Evolutionary conservation across 768 basidiomycete species (phyloP).

Genomic region (Pleurotus pulmonarius): DNA sequence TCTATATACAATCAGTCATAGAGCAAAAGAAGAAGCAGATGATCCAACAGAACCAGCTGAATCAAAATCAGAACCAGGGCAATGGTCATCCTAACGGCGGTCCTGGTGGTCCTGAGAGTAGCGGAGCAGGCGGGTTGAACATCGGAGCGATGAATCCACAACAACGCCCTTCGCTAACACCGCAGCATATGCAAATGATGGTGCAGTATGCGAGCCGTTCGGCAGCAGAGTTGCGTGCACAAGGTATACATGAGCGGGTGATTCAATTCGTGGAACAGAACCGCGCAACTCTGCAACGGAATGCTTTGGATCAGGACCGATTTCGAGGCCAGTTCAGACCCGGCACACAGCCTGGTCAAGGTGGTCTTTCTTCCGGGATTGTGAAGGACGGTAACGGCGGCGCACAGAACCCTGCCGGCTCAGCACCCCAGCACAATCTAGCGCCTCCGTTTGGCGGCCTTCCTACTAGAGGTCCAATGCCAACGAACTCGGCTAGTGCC

Average conservation of each 20-base stretch:
- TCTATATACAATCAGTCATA: slow-evolving; percentile 43
- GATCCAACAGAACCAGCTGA: slow-evolving; percentile 7
- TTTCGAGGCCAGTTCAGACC: slow-evolving; percentile 30
- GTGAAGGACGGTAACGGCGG: neutral
- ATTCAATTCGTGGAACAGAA: slow-evolving; percentile 57
- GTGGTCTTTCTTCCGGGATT: slow-evolving; percentile 7
- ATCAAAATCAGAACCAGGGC: too few species aligned
- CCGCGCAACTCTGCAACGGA: slow-evolving; percentile 43
- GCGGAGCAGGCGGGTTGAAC: slow-evolving; percentile 2
- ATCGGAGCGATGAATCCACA: neutral
- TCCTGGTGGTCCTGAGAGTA: slow-evolving; percentile 9
- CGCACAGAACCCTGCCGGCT: neutral
- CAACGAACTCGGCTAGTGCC: neutral
- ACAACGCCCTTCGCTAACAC: slow-evolving; percentile 1
- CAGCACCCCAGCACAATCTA: neutral
- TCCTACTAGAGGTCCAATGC: neutral
- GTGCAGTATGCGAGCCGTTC: slow-evolving; percentile 43
- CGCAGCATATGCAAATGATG: slow-evolving; percentile 36
- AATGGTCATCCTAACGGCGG: neutral
- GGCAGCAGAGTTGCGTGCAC: slow-evolving; percentile 48
- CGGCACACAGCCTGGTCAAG: slow-evolving; percentile 10
- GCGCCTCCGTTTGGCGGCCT: neutral
- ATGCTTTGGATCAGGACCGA: slow-evolving; percentile 30
- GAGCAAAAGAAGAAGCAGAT: slow-evolving; percentile 26
- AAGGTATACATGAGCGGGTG: slow-evolving; percentile 42